Evolutionary conservation across 2,329 filamentous ascomycete species (phyloP).

Genomic region (Aquanectria penicillioides): DNA sequence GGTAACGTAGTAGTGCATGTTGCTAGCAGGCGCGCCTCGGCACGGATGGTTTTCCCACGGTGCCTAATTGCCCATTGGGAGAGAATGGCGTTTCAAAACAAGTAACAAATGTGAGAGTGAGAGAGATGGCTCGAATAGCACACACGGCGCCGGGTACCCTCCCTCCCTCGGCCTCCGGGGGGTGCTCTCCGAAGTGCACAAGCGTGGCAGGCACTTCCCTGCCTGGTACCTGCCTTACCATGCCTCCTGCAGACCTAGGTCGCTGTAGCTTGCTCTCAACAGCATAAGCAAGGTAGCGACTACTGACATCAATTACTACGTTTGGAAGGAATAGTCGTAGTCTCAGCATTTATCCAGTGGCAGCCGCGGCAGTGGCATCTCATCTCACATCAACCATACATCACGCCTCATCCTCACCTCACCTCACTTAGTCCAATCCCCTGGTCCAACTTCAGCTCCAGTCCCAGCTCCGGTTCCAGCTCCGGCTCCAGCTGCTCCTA

Average conservation of each 20-base stretch:
- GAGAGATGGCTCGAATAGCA: too few relatives aligned
- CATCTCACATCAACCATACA: conserved; percentile 7
- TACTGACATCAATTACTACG: conserved; percentile 7
- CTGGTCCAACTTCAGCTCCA: too few relatives aligned
- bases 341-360: conserved; percentile 21
- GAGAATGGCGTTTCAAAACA: background rate
- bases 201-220: conserved; percentile 20
- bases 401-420: conserved; percentile 1
- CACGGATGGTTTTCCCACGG: too few relatives aligned
- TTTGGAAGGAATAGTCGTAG: conserved; percentile 3
- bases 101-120: conserved; percentile 10
- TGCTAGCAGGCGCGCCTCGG: too few relatives aligned
- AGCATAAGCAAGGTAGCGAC: background rate
- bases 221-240: conserved; percentile 9
- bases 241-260: conserved; percentile 15
- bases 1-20: too few relatives aligned
- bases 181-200: too few relatives aligned
- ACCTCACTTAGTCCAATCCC: background rate
- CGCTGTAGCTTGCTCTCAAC: conserved; percentile 12
- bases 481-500: too few relatives aligned
- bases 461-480: too few relatives aligned
- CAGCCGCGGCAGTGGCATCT: conserved; percentile 17
- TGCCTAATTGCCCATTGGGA: too few relatives aligned
- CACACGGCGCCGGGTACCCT: conserved; percentile 2
- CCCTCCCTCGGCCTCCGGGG: too few relatives aligned